Evolutionary conservation across 2,329 filamentous ascomycete species (phyloP).

Genomic region (Calcarisporium arbuscula): DNA sequence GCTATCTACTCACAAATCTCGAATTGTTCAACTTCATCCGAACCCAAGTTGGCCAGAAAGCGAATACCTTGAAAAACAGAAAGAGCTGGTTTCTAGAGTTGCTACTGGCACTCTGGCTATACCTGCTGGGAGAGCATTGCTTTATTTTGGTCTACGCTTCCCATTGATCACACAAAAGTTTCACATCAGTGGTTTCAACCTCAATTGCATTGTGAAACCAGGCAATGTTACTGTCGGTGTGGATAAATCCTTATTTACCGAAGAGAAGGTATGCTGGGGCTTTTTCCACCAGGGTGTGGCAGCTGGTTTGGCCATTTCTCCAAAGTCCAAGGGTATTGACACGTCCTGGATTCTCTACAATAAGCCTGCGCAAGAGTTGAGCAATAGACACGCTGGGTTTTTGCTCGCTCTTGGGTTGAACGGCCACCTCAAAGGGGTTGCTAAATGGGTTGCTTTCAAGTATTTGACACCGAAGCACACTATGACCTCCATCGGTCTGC

Average conservation of each 20-base stretch:
- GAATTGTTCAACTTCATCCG: constrained; percentile 69
- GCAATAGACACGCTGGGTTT: constrained; percentile 93
- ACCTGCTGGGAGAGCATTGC: constrained; percentile 76
- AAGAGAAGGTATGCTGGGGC: constrained; percentile 97
- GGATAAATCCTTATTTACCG: constrained; percentile 78
- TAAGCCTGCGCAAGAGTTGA: constrained; percentile 79
- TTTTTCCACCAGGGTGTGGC: constrained; percentile 97
- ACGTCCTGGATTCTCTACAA: constrained; percentile 99
- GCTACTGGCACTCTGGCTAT: constrained; percentile 85
- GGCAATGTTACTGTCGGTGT: constrained; percentile 90
- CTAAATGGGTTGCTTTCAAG: constrained; percentile 98
- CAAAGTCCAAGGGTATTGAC: constrained; percentile 85
- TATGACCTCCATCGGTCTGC: constrained; percentile 96
- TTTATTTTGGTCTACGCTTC: constrained; percentile 81
- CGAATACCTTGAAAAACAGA: constrained; percentile 85
- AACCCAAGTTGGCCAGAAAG: constrained; percentile 77
- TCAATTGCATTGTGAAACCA: constrained; percentile 87
- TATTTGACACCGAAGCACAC: constrained; percentile 98
- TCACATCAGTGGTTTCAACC: constrained; percentile 81
- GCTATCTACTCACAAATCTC: constrained; percentile 76
- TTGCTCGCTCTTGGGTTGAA: constrained; percentile 86
- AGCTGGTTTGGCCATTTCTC: constrained; percentile 86
- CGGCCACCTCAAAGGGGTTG: constrained; percentile 86
- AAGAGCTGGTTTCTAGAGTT: constrained; percentile 78
- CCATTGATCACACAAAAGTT: constrained; percentile 91